Base-by-base conservation (phyloP, 2,329 filamentous ascomycete genomes). In the Claviceps spartinae region DNA sequence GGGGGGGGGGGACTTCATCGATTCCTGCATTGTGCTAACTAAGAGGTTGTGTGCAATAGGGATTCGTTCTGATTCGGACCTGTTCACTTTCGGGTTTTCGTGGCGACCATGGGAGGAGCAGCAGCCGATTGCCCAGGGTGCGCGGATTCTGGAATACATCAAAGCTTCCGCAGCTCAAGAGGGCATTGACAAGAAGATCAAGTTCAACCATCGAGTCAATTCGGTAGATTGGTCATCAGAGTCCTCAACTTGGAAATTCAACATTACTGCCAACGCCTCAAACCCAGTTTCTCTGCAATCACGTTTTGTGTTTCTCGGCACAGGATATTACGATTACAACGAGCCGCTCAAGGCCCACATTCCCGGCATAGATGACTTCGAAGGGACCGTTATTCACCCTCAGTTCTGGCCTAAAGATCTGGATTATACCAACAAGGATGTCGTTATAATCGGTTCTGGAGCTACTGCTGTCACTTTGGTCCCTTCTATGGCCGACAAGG, bases 401-500 rank as follows among this genome's bases (percentile, higher is more conserved):
- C 83, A 86, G 58, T 86, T 83, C 70, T 88, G 85, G 85, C 82
- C 83, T 0, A 69, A 81, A 48, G 73, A 81, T 50, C 67, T 84
- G 42, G 75, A 85, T 59, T 82, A 83, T 63, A 65, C 71, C 5
- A 71, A 72, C 63, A 86, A 88, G 67, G 76, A 77, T 37, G 71
- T 89, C 20, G 77, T 86, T 46, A 72, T 89, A 54, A 79, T 90
- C 57, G 86, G 86, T 37, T 82, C 77, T 16, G 87, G 87, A 16
- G 86, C 86, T 2, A 91, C 87, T 0, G 83, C 86, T 5, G 69
- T 90, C 47, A 90, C 86, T 0, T 72, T 93, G 1, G 65, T 91
- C 5, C 87, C 86, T 0, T 76, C 74, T 47, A 66, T 91, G 43
- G 77, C 79, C 2, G 69, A 83, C 51, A 76, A 74, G 41, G 85